Evolutionary conservation across 2,329 filamentous ascomycete genomes (phyloP).

Genomic region (Tolypocladium guangdongense): DNA sequence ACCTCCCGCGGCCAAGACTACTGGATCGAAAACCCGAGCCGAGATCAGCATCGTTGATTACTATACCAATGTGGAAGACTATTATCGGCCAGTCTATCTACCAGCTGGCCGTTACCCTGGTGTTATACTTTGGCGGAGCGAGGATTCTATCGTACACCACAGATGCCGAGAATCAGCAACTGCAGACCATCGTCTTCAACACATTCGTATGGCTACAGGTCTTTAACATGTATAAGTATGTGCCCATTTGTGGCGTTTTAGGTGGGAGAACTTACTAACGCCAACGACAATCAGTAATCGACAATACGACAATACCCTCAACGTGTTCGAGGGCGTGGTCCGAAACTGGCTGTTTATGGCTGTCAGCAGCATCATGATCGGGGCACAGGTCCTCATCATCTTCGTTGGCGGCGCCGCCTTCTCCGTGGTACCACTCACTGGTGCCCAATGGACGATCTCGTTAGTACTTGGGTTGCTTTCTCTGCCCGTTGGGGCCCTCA

Average conservation of each 20-base stretch:
- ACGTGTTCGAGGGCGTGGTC: slow-evolving; percentile 46
- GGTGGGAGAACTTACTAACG: too few species aligned
- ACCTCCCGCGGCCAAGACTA: slow-evolving; percentile 45
- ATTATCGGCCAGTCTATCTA: slow-evolving; percentile 51
- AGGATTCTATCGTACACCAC: slow-evolving; percentile 28
- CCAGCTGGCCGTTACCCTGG: slow-evolving; percentile 45
- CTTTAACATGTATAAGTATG: slow-evolving; percentile 36
- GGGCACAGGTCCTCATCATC: slow-evolving; percentile 44
- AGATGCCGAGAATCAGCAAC: slow-evolving; percentile 29
- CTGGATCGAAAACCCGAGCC: slow-evolving; percentile 40
- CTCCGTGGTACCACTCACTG: slow-evolving; percentile 30
- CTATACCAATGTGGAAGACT: slow-evolving; percentile 53
- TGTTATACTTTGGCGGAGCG: slow-evolving; percentile 47
- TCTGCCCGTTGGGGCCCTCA: too few species aligned
- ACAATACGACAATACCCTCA: slow-evolving; percentile 43
- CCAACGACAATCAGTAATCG: too few species aligned
- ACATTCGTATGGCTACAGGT: slow-evolving; percentile 64
- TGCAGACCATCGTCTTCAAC: slow-evolving; percentile 57
- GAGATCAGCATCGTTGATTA: slow-evolving; percentile 65
- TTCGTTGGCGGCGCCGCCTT: slow-evolving; percentile 46
- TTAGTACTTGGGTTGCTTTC: neutral
- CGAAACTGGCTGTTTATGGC: slow-evolving; percentile 46
- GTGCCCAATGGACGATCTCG: slow-evolving; percentile 43
- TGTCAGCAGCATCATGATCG: slow-evolving; percentile 47
- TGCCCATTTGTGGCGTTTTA: neutral